Evolutionary conservation across 164 flowering plant genomes (phyloP).

Genomic region (Berberis thunbergii): DNA sequence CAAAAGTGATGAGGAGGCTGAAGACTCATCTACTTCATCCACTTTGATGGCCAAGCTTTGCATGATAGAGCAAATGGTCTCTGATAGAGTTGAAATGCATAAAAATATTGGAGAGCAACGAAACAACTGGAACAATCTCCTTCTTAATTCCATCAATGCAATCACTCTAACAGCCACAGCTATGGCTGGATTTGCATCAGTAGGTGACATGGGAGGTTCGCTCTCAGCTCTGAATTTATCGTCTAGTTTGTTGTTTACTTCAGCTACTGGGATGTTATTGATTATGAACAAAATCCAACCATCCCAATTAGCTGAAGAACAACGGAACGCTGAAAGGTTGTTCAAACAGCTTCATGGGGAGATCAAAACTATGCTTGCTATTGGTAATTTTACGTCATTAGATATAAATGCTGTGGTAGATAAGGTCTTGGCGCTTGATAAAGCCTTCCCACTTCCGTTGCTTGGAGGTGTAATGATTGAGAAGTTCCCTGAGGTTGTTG

Average conservation of each 20-base stretch:
- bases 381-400: constrained; percentile 13
- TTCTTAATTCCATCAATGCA: constrained; percentile 30
- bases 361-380: constrained; percentile 28
- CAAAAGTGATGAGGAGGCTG: background rate
- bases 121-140: constrained; percentile 42
- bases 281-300: constrained; percentile 68
- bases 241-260: constrained; percentile 31
- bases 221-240: constrained; percentile 35
- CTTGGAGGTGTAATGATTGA: constrained; percentile 39
- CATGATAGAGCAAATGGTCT: constrained; percentile 27
- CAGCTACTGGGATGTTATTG: constrained; percentile 46
- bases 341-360: constrained; percentile 39
- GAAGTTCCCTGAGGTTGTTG: constrained; percentile 34
- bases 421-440: constrained; percentile 38
- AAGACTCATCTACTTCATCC: background rate
- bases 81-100: constrained; percentile 45
- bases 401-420: constrained; percentile 40
- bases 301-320: constrained; percentile 68
- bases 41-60: constrained; percentile 24
- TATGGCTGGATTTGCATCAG: constrained; percentile 34
- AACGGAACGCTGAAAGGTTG: constrained; percentile 47
- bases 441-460: constrained; percentile 47
- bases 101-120: constrained; percentile 35
- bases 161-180: constrained; percentile 37
- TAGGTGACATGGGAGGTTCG: constrained; percentile 10